Conservation (phyloP, 441 rosid species). For the Bocquillonia castaneifolia region DNA sequence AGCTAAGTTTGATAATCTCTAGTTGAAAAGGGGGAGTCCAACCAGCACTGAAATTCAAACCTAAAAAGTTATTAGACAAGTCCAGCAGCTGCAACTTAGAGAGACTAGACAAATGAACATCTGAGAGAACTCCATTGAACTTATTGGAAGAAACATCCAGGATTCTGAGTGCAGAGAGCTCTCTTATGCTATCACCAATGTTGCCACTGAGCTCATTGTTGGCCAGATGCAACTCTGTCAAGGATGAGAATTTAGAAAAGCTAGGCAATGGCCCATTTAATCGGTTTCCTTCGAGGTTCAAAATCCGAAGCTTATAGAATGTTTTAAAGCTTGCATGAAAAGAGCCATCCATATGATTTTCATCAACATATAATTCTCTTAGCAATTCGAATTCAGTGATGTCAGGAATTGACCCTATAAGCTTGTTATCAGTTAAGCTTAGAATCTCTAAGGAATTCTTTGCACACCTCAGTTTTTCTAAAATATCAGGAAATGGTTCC, state of each 20-base stretch:
- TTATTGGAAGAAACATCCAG: constrained; percentile 11
- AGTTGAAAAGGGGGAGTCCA: constrained; percentile 13
- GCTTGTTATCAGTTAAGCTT: background rate
- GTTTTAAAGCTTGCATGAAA: constrained; percentile 10
- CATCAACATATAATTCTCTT: background rate
- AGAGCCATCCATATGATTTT: constrained; percentile 4
- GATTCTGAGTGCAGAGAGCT: background rate
- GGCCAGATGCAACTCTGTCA: background rate
- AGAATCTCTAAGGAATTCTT: background rate
- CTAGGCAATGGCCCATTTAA: constrained; percentile 4
- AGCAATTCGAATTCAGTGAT: background rate
- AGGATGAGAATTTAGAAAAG: background rate
- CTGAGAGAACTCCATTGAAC: background rate
- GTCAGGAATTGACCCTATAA: background rate
- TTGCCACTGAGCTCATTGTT: constrained; percentile 3
- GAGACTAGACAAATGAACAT: constrained; percentile 13
- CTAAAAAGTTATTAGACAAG: constrained; percentile 14
- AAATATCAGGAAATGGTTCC: background rate
- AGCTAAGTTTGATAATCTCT: background rate
- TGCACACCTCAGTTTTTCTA: background rate
- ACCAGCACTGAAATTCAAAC: background rate
- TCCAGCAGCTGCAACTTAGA: constrained; percentile 12
- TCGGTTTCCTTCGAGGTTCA: constrained; percentile 8
- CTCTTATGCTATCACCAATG: background rate
- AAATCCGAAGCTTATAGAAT: background rate